Conservation (phyloP, 495 filamentous ascomycete species). For the Neohortaea acidophila region DNA sequence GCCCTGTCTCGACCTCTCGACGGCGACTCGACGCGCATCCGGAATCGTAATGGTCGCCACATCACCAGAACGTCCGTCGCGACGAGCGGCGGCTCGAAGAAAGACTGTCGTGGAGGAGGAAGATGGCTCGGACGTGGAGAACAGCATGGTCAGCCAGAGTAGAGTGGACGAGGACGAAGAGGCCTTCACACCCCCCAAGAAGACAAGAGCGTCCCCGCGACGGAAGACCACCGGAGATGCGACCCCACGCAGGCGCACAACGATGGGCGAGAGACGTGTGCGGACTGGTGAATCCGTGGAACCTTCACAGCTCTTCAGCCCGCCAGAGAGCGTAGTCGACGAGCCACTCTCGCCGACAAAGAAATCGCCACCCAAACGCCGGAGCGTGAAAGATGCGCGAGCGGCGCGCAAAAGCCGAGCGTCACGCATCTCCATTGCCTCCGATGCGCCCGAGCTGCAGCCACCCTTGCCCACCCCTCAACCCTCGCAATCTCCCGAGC, state of each 20-base stretch:
- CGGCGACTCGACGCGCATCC: too few relatives aligned
- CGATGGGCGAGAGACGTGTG: conserved; percentile 21
- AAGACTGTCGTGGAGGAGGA: conserved; percentile 60
- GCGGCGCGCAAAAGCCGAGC: conserved; percentile 38
- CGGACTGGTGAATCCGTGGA: conserved; percentile 37
- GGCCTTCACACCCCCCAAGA: conserved; percentile 58
- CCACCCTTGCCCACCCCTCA: conserved; percentile 38
- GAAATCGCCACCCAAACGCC: conserved; percentile 50
- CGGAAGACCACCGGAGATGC: conserved; percentile 40
- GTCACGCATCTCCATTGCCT: conserved; percentile 25
- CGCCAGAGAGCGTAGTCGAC: conserved; percentile 37
- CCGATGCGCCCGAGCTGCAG: conserved; percentile 18
- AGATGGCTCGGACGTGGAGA: conserved; percentile 31
- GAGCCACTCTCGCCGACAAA: conserved; percentile 50
- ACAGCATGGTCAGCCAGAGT: conserved; percentile 34
- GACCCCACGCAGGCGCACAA: conserved; percentile 14
- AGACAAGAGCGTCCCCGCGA: conserved; percentile 36
- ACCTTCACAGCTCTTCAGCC: conserved; percentile 43
- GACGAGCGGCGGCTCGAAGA: conserved; percentile 55
- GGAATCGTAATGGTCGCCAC: conserved; percentile 39
- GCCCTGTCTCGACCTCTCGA: too few relatives aligned
- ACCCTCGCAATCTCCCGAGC: conserved; percentile 35
- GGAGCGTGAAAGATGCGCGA: conserved; percentile 39
- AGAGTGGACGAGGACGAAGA: conserved; percentile 51
- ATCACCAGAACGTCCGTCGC: conserved; percentile 58